Base-by-base conservation (phyloP, 2,329 filamentous ascomycete genomes). In the Chaetomiaceae sp. region DNA sequence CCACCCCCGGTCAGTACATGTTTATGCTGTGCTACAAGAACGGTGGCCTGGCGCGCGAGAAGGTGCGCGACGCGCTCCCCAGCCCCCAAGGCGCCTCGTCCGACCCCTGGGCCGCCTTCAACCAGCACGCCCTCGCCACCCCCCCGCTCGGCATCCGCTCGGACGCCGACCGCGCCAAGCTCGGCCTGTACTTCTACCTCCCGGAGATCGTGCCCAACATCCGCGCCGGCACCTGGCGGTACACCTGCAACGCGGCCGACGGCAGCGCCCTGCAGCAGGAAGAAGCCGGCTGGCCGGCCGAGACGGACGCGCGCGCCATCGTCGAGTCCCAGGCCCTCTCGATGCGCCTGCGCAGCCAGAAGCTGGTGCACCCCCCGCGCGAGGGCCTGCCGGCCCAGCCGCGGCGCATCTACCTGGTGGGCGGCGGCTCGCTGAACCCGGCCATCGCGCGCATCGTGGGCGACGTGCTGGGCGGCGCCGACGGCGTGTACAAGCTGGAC, bases 21-120 rank as follows among this genome's bases (percentile, higher is more conserved):
- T 97, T 99, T 73, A 99, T 99, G 94, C 83, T 99, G 32, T 99
- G 94, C 78, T 99, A 97, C 77, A 97, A 97, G 73, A 99, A 99
- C 72, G 94, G 94, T 61, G 90, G 90, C 2, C 82, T 97, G 1
- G 92, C 94, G 2, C 87, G 94, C 40, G 94, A 99, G 68, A 85
- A 88, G 64, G 82, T 97, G 57, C 87, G 94, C 50, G 90, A 99
- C 66, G 78, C 81, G 0, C 81, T 97, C 48, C 86, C 90, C 13
- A 42, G 69, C 73, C 20, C 71, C 72, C 23, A 61, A 70, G 4
- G 76, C 11, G 96, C 72, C 11, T 96, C 72, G 5, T 20, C 14
- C 4, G 77, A 85, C 51, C 75, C 77, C 10, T 99, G 94, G 94
- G 80, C 82, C 46, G 77, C 71, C 47, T 99, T 97, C 77, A 94